These are phyloP conservation scores for Vigna radiata DNA, from an alignment of 306 rosid genomes.

Conservation along the genomic window DNA sequence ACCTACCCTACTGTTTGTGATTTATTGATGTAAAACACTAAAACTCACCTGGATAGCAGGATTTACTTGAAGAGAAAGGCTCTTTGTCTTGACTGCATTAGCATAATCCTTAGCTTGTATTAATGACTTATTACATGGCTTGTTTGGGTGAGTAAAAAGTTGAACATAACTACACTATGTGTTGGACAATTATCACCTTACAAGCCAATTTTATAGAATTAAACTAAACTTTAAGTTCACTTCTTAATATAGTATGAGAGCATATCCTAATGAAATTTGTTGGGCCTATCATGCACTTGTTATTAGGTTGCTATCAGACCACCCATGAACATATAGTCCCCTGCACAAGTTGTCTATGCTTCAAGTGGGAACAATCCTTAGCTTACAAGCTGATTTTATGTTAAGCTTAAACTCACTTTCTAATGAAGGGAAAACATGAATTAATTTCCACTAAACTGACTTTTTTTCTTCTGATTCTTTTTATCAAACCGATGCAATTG, in stretches of 20 bases:
- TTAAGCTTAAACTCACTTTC: no score
- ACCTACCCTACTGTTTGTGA: background rate
- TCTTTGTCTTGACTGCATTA: background rate
- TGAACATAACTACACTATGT: background rate
- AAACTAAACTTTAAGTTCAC: no score
- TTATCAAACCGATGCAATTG: background rate
- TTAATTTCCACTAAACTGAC: conserved; percentile 19
- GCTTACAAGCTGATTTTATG: no score
- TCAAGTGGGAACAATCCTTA: no score
- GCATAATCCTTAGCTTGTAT: background rate
- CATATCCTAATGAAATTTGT: no score
- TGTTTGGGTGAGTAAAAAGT: background rate
- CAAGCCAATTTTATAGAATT: no score
- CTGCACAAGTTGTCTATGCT: no score
- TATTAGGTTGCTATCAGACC: no score
- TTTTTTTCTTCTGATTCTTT: conserved; percentile 8
- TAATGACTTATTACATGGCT: background rate
- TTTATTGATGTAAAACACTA: conserved; percentile 15
- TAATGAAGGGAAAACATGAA: background rate
- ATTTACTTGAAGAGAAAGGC: background rate
- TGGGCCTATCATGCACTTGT: no score
- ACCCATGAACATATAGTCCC: no score
- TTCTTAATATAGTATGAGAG: no score
- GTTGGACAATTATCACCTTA: no score
- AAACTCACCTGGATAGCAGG: background rate